A percentile compares a stretch with the other conserved stretches of the same genome.
Conservation (phyloP, 768 basidiomycete genomes). For the Termitomyces sp. region DNA sequence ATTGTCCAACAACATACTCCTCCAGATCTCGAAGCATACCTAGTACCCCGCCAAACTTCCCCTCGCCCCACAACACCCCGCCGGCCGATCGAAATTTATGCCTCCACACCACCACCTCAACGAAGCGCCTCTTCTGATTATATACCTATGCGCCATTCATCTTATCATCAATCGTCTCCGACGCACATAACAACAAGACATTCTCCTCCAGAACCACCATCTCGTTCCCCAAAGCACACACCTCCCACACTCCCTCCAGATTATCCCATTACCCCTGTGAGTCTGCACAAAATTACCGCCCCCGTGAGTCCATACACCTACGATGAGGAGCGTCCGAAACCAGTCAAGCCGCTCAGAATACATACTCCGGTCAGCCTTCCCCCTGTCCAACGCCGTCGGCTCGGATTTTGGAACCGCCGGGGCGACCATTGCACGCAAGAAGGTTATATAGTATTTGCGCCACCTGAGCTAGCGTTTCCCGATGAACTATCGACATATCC, state of each 20-base stretch:
- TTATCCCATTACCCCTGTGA: not conserved
- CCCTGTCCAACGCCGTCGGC: slow-evolving; percentile 18
- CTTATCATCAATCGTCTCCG: slow-evolving; percentile 7
- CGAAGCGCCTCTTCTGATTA: not conserved
- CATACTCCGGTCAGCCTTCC: slow-evolving; percentile 20
- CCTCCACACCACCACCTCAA: slow-evolving; percentile 1
- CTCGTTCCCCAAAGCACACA: slow-evolving; percentile 1
- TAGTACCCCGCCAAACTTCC: slow-evolving; percentile 8
- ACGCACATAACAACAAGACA: not conserved
- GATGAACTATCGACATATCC: slow-evolving; percentile 59
- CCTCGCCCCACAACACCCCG: slow-evolving; percentile 1
- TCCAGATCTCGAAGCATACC: slow-evolving; percentile 10
- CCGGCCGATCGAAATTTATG: slow-evolving; percentile 7
- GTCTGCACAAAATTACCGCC: not conserved
- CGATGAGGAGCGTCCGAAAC: slow-evolving; percentile 11
- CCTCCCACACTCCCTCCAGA: slow-evolving; percentile 1
- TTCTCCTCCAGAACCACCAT: not conserved
- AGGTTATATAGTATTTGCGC: slow-evolving; percentile 63
- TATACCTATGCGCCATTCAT: not conserved
- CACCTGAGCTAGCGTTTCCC: slow-evolving; percentile 49
- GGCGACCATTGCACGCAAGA: slow-evolving; percentile 61
- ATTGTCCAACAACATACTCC: slow-evolving; percentile 17
- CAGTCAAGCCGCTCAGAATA: slow-evolving; percentile 6
- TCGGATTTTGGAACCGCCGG: slow-evolving; percentile 70
- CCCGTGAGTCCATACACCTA: slow-evolving; percentile 5